A percentile compares a stretch with the other conserved stretches of the same genome.
Conservation (phyloP, 495 filamentous ascomycete genomes). For the Penicillium pancosmium region DNA sequence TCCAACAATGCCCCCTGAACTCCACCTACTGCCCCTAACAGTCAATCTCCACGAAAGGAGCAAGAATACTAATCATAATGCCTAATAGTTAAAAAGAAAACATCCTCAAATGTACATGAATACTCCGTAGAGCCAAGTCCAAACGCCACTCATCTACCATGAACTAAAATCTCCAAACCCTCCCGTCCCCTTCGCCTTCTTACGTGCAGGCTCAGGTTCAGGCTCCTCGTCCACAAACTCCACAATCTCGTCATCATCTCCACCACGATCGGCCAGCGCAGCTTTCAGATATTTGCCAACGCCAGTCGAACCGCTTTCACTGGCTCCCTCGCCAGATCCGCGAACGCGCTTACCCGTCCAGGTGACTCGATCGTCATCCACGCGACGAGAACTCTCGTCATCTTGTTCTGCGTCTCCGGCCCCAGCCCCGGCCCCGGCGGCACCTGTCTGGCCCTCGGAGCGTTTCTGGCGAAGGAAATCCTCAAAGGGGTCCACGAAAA, state of each 20-base stretch:
- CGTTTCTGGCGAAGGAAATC: conserved; percentile 70
- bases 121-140: neutral
- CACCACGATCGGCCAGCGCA: conserved; percentile 44
- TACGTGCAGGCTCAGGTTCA: conserved; percentile 68
- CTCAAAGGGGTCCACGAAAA: conserved; percentile 95
- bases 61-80: too few species aligned
- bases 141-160: conserved; percentile 24
- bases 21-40: neutral
- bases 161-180: conserved; percentile 89
- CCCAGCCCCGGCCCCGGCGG: conserved; percentile 14
- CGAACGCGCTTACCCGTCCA: conserved; percentile 89
- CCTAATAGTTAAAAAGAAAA: neutral
- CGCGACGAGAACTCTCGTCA: conserved; percentile 53
- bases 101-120: neutral
- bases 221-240: conserved; percentile 61
- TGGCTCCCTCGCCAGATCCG: conserved; percentile 52
- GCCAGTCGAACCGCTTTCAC: conserved; percentile 40
- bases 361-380: conserved; percentile 85
- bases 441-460: conserved; percentile 50
- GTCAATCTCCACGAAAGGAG: neutral
- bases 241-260: conserved; percentile 59
- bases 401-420: conserved; percentile 38
- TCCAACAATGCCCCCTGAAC: conserved; percentile 1
- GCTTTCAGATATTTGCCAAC: conserved; percentile 84
- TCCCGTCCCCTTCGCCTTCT: conserved; percentile 73